These are phyloP conservation scores for Diaporthe ilicicola DNA, from an alignment of 2,329 filamentous ascomycete genomes.

Conservation along the genomic window DNA sequence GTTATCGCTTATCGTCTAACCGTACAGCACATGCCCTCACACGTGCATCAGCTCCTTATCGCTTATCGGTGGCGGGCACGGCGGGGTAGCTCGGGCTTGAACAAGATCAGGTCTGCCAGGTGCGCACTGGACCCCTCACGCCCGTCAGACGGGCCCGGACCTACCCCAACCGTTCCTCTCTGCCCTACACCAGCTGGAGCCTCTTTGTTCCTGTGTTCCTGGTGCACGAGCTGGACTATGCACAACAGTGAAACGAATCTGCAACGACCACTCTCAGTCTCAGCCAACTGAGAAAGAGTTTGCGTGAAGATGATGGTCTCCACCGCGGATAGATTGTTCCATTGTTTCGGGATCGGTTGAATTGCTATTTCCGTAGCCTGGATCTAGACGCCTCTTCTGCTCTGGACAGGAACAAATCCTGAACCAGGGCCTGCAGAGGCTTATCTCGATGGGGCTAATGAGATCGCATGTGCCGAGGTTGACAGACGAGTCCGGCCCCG, in stretches of 20 bases:
- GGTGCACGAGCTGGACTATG: not conserved
- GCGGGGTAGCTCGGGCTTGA: constrained; percentile 22
- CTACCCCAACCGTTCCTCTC: constrained; percentile 15
- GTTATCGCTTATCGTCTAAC: not conserved
- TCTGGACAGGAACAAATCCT: not conserved
- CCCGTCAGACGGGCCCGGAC: not conserved
- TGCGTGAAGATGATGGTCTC: not conserved
- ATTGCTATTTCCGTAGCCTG: constrained; percentile 8
- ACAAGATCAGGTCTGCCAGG: constrained; percentile 15
- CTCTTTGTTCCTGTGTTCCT: not conserved
- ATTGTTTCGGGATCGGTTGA: constrained; percentile 10
- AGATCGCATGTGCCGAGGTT: constrained; percentile 8
- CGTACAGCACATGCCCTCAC: too few relatives aligned
- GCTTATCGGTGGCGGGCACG: not conserved
- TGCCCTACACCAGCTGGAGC: not conserved
- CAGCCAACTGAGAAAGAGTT: not conserved
- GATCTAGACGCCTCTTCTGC: not conserved
- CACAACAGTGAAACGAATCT: constrained; percentile 16
- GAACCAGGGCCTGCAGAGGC: constrained; percentile 9
- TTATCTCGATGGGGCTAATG: not conserved
- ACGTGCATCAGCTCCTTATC: too few relatives aligned
- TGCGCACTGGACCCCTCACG: constrained; percentile 1
- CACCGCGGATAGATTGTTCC: constrained; percentile 18
- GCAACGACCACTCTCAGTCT: not conserved
- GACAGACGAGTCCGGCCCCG: not conserved